These are phyloP conservation scores for Mimosa pudica DNA, from an alignment of 306 rosid species.

Conservation along the genomic window DNA sequence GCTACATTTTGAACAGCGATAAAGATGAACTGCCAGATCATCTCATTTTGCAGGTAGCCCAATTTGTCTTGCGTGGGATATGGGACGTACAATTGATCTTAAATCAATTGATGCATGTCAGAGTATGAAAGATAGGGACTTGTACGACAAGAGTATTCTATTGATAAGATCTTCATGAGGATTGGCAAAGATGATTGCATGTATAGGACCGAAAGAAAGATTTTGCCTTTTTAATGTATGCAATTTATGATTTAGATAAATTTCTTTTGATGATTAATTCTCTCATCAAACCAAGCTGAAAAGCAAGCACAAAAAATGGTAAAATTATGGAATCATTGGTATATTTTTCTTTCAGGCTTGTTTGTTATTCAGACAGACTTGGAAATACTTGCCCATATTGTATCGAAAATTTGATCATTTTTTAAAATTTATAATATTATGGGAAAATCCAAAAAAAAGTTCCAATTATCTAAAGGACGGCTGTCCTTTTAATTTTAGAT, in stretches of 20 bases:
- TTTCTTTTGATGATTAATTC: constrained; percentile 28
- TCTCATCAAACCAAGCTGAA: constrained; percentile 9
- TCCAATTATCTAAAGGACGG: too few relatives aligned
- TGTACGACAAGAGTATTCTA: constrained; percentile 33
- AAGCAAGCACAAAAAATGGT: neutral
- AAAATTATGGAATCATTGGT: constrained; percentile 5
- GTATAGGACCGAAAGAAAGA: constrained; percentile 45
- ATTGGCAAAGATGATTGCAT: constrained; percentile 41
- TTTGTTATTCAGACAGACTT: neutral
- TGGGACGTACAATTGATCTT: constrained; percentile 23
- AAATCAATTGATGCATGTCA: constrained; percentile 31
- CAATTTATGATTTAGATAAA: constrained; percentile 15
- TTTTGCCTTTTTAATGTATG: constrained; percentile 36
- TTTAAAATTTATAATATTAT: too few relatives aligned
- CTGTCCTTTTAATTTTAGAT: too few relatives aligned
- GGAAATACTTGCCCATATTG: neutral
- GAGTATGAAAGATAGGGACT: constrained; percentile 28
- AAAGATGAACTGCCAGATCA: constrained; percentile 12
- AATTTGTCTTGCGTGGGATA: neutral
- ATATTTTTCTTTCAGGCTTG: neutral
- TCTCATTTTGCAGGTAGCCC: constrained; percentile 26
- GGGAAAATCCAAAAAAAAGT: too few relatives aligned
- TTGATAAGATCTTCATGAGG: constrained; percentile 27
- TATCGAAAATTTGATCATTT: neutral
- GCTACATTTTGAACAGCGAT: constrained; percentile 11